A percentile compares a stretch with the other conserved stretches of the same genome.
Evolutionary conservation across 306 rosid species (phyloP).

Genomic region (Abrus precatorius): DNA sequence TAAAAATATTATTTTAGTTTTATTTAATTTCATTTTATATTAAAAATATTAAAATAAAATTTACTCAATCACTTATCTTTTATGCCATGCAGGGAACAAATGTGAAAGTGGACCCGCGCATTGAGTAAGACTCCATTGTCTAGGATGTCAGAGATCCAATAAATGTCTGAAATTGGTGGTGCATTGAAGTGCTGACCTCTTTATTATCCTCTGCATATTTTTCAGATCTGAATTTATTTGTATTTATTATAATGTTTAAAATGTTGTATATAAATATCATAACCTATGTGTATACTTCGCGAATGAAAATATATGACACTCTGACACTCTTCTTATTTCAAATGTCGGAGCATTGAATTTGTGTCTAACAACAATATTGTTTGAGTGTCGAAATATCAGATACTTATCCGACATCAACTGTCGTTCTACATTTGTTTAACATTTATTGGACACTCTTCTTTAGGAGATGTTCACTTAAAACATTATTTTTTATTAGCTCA

Average conservation of each 20-base stretch:
- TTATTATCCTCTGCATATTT: constrained; percentile 18
- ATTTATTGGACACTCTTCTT: too few relatives aligned
- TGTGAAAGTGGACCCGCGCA: constrained; percentile 34
- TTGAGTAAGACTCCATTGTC: constrained; percentile 56
- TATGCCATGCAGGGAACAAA: constrained; percentile 43
- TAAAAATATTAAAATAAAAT: not conserved
- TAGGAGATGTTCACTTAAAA: too few relatives aligned
- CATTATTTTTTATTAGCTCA: too few relatives aligned
- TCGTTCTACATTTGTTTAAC: too few relatives aligned
- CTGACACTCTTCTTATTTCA: too few relatives aligned
- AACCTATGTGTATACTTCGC: not conserved
- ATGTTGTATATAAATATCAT: not conserved
- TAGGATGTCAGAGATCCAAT: not conserved
- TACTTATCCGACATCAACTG: too few relatives aligned
- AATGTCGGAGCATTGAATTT: too few relatives aligned
- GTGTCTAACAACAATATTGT: too few relatives aligned
- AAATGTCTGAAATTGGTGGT: constrained; percentile 34
- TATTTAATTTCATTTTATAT: too few relatives aligned
- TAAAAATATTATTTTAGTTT: too few relatives aligned
- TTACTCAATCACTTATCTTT: constrained; percentile 1
- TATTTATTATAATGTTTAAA: not conserved
- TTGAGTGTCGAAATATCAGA: too few relatives aligned
- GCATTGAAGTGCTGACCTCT: not conserved
- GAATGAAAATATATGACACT: too few relatives aligned
- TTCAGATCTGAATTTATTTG: not conserved